These are phyloP conservation scores for Boletus rubroflammeus DNA, from an alignment of 768 basidiomycete genomes.

Conservation along the genomic window DNA sequence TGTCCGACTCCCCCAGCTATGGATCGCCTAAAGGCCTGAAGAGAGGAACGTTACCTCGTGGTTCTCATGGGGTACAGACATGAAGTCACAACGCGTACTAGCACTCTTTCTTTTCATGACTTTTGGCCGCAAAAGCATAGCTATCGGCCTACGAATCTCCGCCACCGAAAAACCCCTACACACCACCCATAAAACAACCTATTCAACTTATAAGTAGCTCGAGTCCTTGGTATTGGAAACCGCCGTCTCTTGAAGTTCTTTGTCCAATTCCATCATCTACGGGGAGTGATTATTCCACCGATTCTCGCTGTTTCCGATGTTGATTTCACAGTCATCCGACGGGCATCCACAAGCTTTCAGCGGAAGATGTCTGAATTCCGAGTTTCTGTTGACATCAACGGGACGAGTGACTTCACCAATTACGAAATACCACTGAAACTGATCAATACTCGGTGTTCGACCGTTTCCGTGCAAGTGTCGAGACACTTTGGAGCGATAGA, in stretches of 20 bases:
- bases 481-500: conserved; percentile 19
- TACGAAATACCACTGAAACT: conserved; percentile 14
- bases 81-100: neutral
- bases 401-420: neutral
- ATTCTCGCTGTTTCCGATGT: neutral
- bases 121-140: neutral
- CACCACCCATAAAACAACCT: too few relatives aligned
- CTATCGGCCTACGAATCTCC: neutral
- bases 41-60: neutral
- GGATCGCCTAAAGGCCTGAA: neutral
- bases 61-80: neutral
- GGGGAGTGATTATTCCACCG: neutral
- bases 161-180: too few relatives aligned
- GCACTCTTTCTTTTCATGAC: neutral
- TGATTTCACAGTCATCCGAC: neutral
- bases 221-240: neutral
- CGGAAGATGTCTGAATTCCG: neutral
- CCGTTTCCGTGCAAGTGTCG: conserved; percentile 19
- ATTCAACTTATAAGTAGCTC: neutral
- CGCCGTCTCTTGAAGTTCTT: neutral
- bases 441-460: conserved; percentile 10
- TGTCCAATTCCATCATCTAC: neutral
- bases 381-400: neutral
- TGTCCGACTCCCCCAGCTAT: neutral
- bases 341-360: neutral